phyloP scores from a whole-genome alignment of 169 alveolate species.

The Blepharisma undulans region DNA sequence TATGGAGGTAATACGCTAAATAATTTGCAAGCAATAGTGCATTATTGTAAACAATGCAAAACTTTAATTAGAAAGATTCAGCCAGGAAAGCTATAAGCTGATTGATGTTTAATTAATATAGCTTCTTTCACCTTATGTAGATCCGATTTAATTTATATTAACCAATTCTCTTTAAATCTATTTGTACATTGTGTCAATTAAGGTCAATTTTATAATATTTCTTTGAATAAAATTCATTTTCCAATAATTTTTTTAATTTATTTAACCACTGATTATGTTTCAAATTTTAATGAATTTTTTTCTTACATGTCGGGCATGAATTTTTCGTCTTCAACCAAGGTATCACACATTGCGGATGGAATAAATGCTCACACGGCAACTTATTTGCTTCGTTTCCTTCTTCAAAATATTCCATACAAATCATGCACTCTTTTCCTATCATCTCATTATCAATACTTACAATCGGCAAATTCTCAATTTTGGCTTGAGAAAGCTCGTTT shows the following conservation, averaged over 20 bases:
- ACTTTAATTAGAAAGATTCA: not conserved
- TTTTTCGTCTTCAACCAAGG: slow-evolving; percentile 53
- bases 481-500: not conserved
- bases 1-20: not conserved
- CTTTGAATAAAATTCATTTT: no score
- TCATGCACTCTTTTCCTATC: slow-evolving; percentile 4
- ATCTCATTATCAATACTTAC: not conserved
- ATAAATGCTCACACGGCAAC: slow-evolving; percentile 58
- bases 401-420: not conserved
- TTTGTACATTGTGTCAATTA: no score
- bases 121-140: no score
- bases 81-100: not conserved
- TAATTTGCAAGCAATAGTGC: not conserved
- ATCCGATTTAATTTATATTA: no score
- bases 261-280: not conserved
- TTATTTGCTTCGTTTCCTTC: not conserved
- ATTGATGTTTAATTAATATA: no score
- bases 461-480: not conserved
- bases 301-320: slow-evolving; percentile 58
- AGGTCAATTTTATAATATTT: no score
- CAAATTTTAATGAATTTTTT: not conserved
- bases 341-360: slow-evolving; percentile 51
- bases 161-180: no score
- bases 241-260: no score
- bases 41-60: not conserved